phyloP scores from a whole-genome alignment of 179 eudicot species.

The Patellifolia procumbens region DNA sequence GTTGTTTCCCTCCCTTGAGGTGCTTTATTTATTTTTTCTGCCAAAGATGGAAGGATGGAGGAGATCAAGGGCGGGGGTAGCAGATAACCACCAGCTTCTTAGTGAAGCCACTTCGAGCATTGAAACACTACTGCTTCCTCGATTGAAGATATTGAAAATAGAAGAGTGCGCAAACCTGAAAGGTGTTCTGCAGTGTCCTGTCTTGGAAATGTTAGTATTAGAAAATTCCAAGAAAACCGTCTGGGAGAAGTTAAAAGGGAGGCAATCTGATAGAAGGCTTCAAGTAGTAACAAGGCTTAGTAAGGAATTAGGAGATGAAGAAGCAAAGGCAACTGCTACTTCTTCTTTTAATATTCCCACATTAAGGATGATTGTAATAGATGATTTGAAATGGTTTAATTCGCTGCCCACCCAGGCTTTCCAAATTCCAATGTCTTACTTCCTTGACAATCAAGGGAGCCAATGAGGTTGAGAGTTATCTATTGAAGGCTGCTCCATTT shows the following conservation, averaged over 20 bases:
- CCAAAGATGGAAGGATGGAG: slow-evolving; percentile 16
- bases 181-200: no score
- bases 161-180: neutral
- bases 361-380: neutral
- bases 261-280: no score
- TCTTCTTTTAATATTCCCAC: neutral
- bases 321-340: no score
- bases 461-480: neutral
- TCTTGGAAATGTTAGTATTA: neutral
- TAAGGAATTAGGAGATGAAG: neutral
- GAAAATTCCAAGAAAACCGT: no score
- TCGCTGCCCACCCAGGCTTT: neutral
- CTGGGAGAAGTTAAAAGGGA: no score
- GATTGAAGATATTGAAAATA: neutral
- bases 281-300: no score
- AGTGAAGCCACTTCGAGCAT: neutral
- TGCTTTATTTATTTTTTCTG: neutral
- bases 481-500: neutral
- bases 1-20: slow-evolving; percentile 16
- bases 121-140: neutral
- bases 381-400: neutral
- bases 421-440: neutral
- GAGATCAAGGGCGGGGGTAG: no score
- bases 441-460: neutral
- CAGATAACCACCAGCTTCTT: no score